A percentile compares a stretch with the other conserved stretches of the same genome.
Evolutionary conservation across 768 basidiomycete genomes (phyloP).

Genomic region (Jaapia argillacea): DNA sequence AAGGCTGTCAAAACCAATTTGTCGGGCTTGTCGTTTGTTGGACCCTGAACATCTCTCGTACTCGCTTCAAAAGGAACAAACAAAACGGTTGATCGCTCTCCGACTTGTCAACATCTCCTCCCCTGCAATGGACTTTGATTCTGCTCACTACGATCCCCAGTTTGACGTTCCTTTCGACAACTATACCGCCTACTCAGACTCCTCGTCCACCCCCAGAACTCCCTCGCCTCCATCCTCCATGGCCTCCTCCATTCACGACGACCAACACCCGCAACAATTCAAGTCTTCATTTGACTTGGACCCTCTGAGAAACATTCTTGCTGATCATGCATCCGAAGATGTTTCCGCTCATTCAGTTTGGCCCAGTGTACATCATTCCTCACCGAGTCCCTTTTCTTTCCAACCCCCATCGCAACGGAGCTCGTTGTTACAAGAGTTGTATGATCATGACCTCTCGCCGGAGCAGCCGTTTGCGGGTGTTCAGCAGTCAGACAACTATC

Average conservation of each 20-base stretch:
- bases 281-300: conserved; percentile 33
- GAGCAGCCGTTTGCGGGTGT: conserved; percentile 19
- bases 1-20: too few species aligned
- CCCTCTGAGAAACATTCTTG: conserved; percentile 42
- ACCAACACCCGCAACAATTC: conserved; percentile 22
- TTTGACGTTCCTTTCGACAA: conserved; percentile 47
- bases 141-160: conserved; percentile 17
- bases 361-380: too few species aligned
- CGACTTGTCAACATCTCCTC: conserved; percentile 10
- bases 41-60: too few species aligned
- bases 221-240: conserved; percentile 47
- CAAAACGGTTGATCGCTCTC: too few species aligned
- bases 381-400: conserved; percentile 15
- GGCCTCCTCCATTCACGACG: conserved; percentile 13
- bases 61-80: too few species aligned
- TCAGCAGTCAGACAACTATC: conserved; percentile 21
- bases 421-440: conserved; percentile 64
- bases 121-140: conserved; percentile 3
- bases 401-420: conserved; percentile 28
- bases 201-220: conserved; percentile 59
- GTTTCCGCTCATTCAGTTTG: conserved; percentile 29
- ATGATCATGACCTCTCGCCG: conserved; percentile 45
- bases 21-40: too few species aligned
- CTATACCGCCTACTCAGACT: conserved; percentile 60
- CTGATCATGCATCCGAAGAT: conserved; percentile 33